phyloP scores from a whole-genome alignment of 306 rosid genomes.

The Castanospermum australe region DNA sequence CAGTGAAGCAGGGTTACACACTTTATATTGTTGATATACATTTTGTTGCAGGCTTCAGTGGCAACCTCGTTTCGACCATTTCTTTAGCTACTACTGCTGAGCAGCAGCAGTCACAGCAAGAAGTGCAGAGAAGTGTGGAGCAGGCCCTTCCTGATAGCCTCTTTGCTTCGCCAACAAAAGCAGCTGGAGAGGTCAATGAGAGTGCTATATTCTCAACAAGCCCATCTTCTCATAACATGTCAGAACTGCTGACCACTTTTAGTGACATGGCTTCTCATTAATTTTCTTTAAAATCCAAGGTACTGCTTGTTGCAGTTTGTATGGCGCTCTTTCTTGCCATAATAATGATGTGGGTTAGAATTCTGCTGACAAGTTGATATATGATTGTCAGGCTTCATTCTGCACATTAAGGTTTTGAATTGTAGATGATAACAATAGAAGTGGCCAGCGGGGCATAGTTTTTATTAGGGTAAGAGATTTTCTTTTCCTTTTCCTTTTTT shows the following conservation, averaged over 20 bases:
- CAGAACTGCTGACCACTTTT: slow-evolving; percentile 21
- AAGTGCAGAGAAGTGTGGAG: slow-evolving; percentile 50
- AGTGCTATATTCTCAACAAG: slow-evolving; percentile 3
- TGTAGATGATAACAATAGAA: slow-evolving; percentile 48
- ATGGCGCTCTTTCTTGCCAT: not conserved
- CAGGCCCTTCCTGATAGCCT: slow-evolving; percentile 70
- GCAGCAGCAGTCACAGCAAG: slow-evolving; percentile 36
- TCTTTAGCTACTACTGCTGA: slow-evolving; percentile 13
- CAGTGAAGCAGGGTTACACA: not conserved
- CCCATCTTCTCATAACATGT: slow-evolving; percentile 26
- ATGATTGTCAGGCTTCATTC: slow-evolving; percentile 26
- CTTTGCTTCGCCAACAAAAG: slow-evolving; percentile 58
- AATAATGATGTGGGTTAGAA: not conserved
- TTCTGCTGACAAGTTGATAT: slow-evolving; percentile 8
- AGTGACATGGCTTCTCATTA: slow-evolving; percentile 38
- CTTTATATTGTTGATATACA: slow-evolving; percentile 3
- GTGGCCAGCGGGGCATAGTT: slow-evolving; percentile 42
- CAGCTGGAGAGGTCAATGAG: slow-evolving; percentile 40
- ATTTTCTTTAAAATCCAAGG: slow-evolving; percentile 34
- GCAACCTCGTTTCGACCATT: slow-evolving; percentile 10
- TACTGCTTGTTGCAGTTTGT: slow-evolving; percentile 20
- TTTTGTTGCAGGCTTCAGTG: slow-evolving; percentile 43
- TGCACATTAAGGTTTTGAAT: slow-evolving; percentile 49
- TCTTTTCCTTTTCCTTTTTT: not conserved
- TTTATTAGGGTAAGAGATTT: slow-evolving; percentile 44